phyloP scores from a whole-genome alignment of 2,329 filamentous ascomycete genomes.

The Juglanconis juglandina region DNA sequence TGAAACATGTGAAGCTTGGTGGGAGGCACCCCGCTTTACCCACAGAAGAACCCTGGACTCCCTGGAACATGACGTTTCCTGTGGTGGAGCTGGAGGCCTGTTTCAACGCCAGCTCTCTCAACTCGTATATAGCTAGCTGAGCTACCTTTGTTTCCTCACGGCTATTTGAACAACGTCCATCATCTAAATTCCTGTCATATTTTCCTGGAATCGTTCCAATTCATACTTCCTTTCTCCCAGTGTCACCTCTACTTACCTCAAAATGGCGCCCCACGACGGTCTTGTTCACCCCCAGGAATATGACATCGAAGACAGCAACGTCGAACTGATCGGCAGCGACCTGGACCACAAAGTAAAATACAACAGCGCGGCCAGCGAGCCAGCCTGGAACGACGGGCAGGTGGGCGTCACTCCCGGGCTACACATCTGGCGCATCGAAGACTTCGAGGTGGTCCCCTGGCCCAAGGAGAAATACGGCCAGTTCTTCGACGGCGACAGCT shows the following conservation, averaged over 20 bases:
- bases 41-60: slow-evolving; percentile 13
- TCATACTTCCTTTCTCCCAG: too few relatives aligned
- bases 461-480: slow-evolving; percentile 53
- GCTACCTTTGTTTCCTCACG: too few relatives aligned
- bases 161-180: too few relatives aligned
- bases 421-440: slow-evolving; percentile 63
- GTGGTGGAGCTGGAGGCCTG: slow-evolving; percentile 8
- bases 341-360: slow-evolving; percentile 68
- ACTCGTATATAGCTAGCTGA: slow-evolving; percentile 2
- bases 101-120: slow-evolving; percentile 9
- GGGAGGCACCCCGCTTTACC: slow-evolving; percentile 2
- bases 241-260: slow-evolving; percentile 12
- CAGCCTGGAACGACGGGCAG: slow-evolving; percentile 61
- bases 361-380: slow-evolving; percentile 61
- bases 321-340: slow-evolving; percentile 60
- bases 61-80: slow-evolving; percentile 14
- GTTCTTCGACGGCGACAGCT: slow-evolving; percentile 67
- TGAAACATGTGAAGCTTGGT: background rate
- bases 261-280: slow-evolving; percentile 60
- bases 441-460: slow-evolving; percentile 63
- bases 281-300: slow-evolving; percentile 62
- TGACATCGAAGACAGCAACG: slow-evolving; percentile 66
- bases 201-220: too few relatives aligned
- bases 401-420: slow-evolving; percentile 54
- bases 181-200: too few relatives aligned